Conservation (phyloP, 768 basidiomycete genomes). For the Tulasnella sp. region DNA sequence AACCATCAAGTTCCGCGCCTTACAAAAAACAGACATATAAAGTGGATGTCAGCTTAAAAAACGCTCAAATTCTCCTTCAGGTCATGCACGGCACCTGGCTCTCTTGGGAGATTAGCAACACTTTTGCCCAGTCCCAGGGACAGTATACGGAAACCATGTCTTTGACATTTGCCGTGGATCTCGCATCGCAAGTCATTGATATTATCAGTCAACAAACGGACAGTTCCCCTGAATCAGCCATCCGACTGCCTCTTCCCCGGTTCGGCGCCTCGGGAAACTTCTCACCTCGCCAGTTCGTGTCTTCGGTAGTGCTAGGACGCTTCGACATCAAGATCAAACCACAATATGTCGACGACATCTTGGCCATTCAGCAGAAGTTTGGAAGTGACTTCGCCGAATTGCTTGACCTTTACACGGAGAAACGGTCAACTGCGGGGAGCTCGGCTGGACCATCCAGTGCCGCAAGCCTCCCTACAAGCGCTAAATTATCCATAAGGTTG, state of each 20-base stretch:
- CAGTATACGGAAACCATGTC: constrained; percentile 26
- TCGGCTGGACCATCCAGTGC: background rate
- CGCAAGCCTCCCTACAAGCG: background rate
- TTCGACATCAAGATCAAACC: constrained; percentile 70
- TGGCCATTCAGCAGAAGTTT: constrained; percentile 81
- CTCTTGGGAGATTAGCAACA: constrained; percentile 57
- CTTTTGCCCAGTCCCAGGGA: constrained; percentile 42
- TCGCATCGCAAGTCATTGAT: constrained; percentile 52
- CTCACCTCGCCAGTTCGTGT: constrained; percentile 43
- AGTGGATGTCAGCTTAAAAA: constrained; percentile 36
- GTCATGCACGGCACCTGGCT: constrained; percentile 87
- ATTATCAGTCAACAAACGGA: constrained; percentile 30
- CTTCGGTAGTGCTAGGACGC: constrained; percentile 56
- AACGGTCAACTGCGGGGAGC: background rate
- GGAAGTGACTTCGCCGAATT: constrained; percentile 84
- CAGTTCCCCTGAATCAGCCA: background rate
- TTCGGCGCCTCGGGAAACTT: constrained; percentile 54
- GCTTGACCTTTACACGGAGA: constrained; percentile 47
- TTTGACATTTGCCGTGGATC: constrained; percentile 53
- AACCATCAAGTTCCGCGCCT: constrained; percentile 25
- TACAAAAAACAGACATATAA: constrained; percentile 11
- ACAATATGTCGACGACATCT: constrained; percentile 72
- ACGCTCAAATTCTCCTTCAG: constrained; percentile 57
- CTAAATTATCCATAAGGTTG: constrained; percentile 34
- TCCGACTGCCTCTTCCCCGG: constrained; percentile 44